These are phyloP conservation scores for Gymnopilus dilepis DNA, from an alignment of 768 basidiomycete genomes.

Conservation along the genomic window DNA sequence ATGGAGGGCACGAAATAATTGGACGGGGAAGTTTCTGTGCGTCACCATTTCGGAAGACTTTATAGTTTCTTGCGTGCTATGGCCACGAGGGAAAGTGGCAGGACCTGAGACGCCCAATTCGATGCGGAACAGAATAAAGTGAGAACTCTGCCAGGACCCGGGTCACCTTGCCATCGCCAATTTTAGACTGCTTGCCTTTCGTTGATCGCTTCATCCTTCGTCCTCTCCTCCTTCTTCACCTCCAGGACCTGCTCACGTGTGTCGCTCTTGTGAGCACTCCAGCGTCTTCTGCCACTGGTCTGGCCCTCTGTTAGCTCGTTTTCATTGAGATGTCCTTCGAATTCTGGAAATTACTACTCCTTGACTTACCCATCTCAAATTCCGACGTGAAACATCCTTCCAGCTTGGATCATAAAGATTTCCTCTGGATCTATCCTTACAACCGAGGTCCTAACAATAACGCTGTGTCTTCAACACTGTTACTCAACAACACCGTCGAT, in stretches of 20 bases:
- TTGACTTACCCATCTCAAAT: too few relatives aligned
- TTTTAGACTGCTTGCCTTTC: not conserved
- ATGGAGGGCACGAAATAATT: not conserved
- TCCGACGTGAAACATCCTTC: too few relatives aligned
- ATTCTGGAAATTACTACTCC: not conserved
- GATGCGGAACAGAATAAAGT: constrained; percentile 24
- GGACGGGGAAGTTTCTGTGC: constrained; percentile 4
- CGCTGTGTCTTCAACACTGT: too few relatives aligned
- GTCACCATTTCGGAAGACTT: constrained; percentile 44
- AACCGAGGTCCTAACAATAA: too few relatives aligned
- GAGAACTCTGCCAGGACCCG: constrained; percentile 14
- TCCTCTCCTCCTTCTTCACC: not conserved
- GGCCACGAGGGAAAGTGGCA: constrained; percentile 42
- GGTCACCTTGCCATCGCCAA: constrained; percentile 10
- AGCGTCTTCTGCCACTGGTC: not conserved
- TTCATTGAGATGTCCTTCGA: not conserved
- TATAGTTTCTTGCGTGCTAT: constrained; percentile 44
- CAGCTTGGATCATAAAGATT: too few relatives aligned
- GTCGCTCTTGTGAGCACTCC: constrained; percentile 2
- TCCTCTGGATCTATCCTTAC: too few relatives aligned
- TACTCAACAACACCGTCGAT: too few relatives aligned
- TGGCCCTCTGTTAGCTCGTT: not conserved
- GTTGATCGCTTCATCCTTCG: constrained; percentile 11
- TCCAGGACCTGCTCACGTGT: constrained; percentile 5
- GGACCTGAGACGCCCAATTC: constrained; percentile 29